phyloP scores from a whole-genome alignment of 202 grass and related monocot genomes.

The Setaria italica region DNA sequence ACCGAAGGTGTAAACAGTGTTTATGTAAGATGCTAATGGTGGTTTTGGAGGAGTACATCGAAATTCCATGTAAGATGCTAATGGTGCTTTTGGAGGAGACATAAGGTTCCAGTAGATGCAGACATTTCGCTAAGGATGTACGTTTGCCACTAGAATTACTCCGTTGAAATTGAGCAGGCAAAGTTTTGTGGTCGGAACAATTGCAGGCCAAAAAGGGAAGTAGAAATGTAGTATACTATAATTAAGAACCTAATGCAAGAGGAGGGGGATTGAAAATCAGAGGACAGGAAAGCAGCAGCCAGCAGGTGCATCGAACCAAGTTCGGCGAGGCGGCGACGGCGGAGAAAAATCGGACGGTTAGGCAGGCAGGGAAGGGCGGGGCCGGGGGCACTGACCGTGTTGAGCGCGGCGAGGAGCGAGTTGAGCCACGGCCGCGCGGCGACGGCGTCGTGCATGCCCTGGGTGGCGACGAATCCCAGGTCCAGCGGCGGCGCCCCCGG shows the following conservation, averaged over 20 bases:
- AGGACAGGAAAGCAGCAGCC: neutral
- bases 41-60: too few species aligned
- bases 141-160: neutral
- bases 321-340: neutral
- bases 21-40: too few species aligned
- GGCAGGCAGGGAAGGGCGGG: too few species aligned
- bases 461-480: constrained; percentile 71
- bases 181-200: neutral
- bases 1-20: neutral
- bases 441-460: constrained; percentile 58
- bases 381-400: constrained; percentile 58
- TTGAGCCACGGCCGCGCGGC: constrained; percentile 68
- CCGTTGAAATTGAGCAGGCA: neutral
- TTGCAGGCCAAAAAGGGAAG: neutral
- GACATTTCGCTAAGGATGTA: neutral
- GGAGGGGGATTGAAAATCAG: neutral
- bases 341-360: neutral
- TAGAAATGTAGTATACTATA: too few species aligned
- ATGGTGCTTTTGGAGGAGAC: too few species aligned
- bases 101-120: too few species aligned
- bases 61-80: too few species aligned
- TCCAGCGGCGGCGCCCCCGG: constrained; percentile 68
- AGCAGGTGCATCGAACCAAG: neutral
- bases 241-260: neutral
- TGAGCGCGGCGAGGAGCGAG: constrained; percentile 82